These are phyloP conservation scores for Cadophora gregata DNA, from an alignment of 2,329 filamentous ascomycete genomes.

Conservation along the genomic window DNA sequence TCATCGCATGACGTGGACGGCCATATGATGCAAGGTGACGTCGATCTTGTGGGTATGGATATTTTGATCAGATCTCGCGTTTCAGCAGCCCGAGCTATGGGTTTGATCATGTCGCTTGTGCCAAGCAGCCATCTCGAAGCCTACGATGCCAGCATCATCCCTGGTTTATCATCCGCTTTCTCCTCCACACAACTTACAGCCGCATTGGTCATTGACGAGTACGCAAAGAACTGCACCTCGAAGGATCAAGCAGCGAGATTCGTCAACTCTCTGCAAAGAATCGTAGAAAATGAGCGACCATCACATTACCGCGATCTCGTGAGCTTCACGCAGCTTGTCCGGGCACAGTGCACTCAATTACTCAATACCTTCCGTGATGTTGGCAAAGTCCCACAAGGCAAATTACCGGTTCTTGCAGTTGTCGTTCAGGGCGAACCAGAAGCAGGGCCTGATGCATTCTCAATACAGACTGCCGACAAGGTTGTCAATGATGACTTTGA, in stretches of 20 bases:
- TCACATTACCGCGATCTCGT: slow-evolving; percentile 87
- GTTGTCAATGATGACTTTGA: slow-evolving; percentile 87
- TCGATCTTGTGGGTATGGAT: slow-evolving; percentile 91
- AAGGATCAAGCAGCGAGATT: slow-evolving; percentile 64
- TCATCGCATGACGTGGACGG: slow-evolving; percentile 95
- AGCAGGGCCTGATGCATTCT: slow-evolving; percentile 92
- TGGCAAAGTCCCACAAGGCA: slow-evolving; percentile 77
- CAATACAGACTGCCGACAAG: slow-evolving; percentile 84
- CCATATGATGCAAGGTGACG: slow-evolving; percentile 96
- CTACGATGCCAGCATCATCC: slow-evolving; percentile 69
- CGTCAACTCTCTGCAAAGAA: slow-evolving; percentile 68
- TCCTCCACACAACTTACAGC: slow-evolving; percentile 87
- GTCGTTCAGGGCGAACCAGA: slow-evolving; percentile 93
- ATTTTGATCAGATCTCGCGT: slow-evolving; percentile 87
- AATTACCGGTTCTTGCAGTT: slow-evolving; percentile 82
- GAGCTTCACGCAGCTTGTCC: slow-evolving; percentile 85
- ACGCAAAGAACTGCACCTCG: slow-evolving; percentile 65
- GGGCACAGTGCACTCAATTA: slow-evolving; percentile 89
- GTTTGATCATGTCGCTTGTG: slow-evolving; percentile 79
- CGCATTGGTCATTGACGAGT: slow-evolving; percentile 87
- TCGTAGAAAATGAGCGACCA: slow-evolving; percentile 84
- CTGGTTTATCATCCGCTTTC: slow-evolving; percentile 72
- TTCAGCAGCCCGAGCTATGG: slow-evolving; percentile 85
- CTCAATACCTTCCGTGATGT: slow-evolving; percentile 91
- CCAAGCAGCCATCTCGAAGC: slow-evolving; percentile 66